A percentile compares a stretch with the other conserved stretches of the same genome.
Evolutionary conservation across 2,329 filamentous ascomycete species (phyloP).

Genomic region (Venturia aucupariae): DNA sequence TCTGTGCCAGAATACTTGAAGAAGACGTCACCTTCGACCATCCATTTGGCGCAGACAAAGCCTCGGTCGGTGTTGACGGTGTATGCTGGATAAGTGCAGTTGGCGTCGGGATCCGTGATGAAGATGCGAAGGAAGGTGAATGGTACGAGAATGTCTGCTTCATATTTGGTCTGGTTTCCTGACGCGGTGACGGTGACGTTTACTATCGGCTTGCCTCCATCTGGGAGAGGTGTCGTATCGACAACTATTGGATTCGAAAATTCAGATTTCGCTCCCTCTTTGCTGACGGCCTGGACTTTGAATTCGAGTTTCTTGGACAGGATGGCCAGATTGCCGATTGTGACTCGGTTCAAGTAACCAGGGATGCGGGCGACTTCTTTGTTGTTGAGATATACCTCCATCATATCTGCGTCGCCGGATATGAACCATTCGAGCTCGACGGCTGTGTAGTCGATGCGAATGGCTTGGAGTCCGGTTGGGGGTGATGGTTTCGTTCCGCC

Average conservation of each 20-base stretch:
- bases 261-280: background rate
- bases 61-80: background rate
- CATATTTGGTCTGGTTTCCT: background rate
- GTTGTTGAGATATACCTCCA: too few relatives aligned
- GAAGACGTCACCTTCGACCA: slow-evolving; percentile 1
- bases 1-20: background rate
- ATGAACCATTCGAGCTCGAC: too few relatives aligned
- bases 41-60: background rate
- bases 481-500: too few relatives aligned
- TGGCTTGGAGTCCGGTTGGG: too few relatives aligned
- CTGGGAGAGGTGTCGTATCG: background rate
- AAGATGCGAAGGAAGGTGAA: background rate
- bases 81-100: background rate
- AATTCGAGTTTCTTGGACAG: background rate
- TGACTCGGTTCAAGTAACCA: background rate
- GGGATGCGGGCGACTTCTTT: slow-evolving; percentile 7
- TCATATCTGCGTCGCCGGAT: too few relatives aligned
- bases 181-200: background rate
- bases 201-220: background rate
- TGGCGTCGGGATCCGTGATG: background rate
- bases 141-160: slow-evolving; percentile 3
- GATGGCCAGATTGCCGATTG: background rate
- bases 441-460: too few relatives aligned
- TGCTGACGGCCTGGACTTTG: background rate
- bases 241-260: background rate